Conservation (phyloP, 192 early-diverging fungal genomes). For the Umbelopsis vinacea region DNA sequence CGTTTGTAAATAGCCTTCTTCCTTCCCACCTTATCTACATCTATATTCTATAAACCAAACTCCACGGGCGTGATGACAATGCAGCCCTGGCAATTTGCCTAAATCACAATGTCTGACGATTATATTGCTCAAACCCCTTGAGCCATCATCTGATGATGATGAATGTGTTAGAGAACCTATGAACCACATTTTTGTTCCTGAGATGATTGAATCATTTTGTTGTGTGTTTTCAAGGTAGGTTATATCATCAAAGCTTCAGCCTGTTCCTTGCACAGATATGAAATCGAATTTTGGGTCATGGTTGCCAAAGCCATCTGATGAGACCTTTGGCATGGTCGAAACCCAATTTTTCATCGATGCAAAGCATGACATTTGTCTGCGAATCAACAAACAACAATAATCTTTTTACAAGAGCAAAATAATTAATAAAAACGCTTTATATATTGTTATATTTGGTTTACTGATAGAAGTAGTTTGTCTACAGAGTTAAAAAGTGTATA, state of each 20-base stretch:
- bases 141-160: not conserved
- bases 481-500: constrained; percentile 11
- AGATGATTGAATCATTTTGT: too few relatives aligned
- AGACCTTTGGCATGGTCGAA: constrained; percentile 20
- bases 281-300: constrained; percentile 5
- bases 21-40: not conserved
- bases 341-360: not conserved
- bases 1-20: constrained; percentile 26
- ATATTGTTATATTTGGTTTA: not conserved
- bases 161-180: constrained; percentile 15
- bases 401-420: not conserved
- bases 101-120: constrained; percentile 30
- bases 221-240: too few relatives aligned
- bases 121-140: constrained; percentile 4
- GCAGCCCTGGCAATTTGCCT: constrained; percentile 34
- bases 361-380: too few relatives aligned
- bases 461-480: not conserved
- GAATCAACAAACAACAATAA: not conserved
- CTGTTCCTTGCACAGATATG: not conserved
- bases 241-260: too few relatives aligned
- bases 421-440: not conserved
- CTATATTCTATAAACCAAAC: not conserved
- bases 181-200: not conserved
- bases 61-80: constrained; percentile 45
- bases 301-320: constrained; percentile 22